Base-by-base conservation (phyloP, 306 rosid species). In the Lathyrus aphaca region DNA sequence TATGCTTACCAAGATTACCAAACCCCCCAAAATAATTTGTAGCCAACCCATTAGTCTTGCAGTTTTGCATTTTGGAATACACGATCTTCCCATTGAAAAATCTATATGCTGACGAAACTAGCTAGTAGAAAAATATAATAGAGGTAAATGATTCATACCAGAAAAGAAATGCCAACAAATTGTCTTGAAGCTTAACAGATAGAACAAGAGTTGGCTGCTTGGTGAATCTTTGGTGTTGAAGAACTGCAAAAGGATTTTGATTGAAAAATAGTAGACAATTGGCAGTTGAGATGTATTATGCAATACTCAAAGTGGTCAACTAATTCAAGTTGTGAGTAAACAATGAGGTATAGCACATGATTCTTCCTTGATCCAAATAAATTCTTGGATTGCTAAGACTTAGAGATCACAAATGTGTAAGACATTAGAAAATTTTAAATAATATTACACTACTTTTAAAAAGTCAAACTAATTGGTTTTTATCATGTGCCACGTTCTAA, bases 21-120 rank as follows among this genome's bases (percentile, higher is more conserved):
- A 76, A 4, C 87, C 91, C 67, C 97, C 96, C 59, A 91, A 57
- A 6, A 82, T 51, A 23, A 91, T 65, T 76, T 95, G 99, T 32
- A 89, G 48, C 82, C 88, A 83, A 51, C 96, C 85, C 91, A 89
- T 68, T 68, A 77, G 27, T 68, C 82, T 79, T 21, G 71, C 71
- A 15, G 73, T 23, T 54, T 76, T 87, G 65, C 82, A 81, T 75
- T 83, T 89, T 27, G 85, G 86, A 76, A 84, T 71, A 86, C 90
- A 84, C 66, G 71, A 45, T 42, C 82, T 84, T 67, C 69, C 72
- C 96, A 88, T 87, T 63, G 38, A 6, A 32, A 32, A 30, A 30
- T 30, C 8, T 30, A 7, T 5, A 5, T 30, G 37, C 37, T 30
- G 37, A 30, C 37, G 8, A 30, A 32, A 32, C 38, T 32, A 32